Conservation (phyloP, 1,284 basidiomycete genomes). For the Porogramme epimiltina region DNA sequence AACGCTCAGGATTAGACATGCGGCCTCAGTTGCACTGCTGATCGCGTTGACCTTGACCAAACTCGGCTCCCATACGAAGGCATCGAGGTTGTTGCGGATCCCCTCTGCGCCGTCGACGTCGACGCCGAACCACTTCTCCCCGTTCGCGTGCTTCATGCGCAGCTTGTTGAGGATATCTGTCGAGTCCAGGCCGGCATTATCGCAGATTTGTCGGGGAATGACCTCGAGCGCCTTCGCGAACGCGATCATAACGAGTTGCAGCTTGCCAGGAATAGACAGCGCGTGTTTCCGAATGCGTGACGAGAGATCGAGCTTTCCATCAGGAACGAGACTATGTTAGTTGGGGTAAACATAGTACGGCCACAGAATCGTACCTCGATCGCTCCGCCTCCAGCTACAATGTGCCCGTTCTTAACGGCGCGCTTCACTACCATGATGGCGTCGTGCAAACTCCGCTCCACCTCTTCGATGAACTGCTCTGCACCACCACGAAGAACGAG, state of each 20-base stretch:
- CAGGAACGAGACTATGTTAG: constrained; percentile 7
- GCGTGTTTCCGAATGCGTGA: constrained; percentile 91
- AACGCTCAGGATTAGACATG: constrained; percentile 92
- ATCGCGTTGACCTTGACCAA: constrained; percentile 96
- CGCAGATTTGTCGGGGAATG: constrained; percentile 97
- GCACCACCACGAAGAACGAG: constrained; percentile 94
- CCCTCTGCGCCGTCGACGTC: constrained; percentile 91
- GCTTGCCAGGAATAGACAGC: constrained; percentile 93
- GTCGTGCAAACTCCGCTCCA: constrained; percentile 96
- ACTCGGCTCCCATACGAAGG: constrained; percentile 98
- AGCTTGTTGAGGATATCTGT: constrained; percentile 98
- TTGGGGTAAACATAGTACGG: constrained; percentile 2
- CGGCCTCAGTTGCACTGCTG: constrained; percentile 93
- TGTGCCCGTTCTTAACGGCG: constrained; percentile 92
- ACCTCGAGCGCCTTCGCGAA: constrained; percentile 98
- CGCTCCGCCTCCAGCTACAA: constrained; percentile 98
- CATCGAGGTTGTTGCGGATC: constrained; percentile 94
- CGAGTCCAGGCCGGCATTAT: constrained; percentile 97
- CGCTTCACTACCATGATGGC: constrained; percentile 99
- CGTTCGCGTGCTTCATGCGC: constrained; percentile 93
- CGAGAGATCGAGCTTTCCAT: constrained; percentile 89
- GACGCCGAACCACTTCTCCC: constrained; percentile 90
- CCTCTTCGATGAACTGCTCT: constrained; percentile 99
- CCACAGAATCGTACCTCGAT: constrained; percentile 69
- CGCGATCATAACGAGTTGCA: constrained; percentile 92